phyloP scores from a whole-genome alignment of 2,329 filamentous ascomycete species.

The Monilinia aucupariae region DNA sequence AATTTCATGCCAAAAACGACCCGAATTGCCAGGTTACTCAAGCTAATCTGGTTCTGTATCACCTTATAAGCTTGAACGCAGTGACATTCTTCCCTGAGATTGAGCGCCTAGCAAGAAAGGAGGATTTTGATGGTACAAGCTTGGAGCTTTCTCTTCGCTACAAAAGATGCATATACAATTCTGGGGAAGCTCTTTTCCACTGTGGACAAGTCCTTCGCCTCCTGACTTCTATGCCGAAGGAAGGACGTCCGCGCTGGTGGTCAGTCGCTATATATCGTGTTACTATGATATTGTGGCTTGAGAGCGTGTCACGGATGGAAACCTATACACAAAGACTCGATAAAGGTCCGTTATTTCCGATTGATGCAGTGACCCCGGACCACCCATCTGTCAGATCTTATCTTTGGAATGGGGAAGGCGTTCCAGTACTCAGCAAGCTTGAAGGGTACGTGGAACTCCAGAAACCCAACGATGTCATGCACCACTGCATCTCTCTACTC shows the following conservation, averaged over 20 bases:
- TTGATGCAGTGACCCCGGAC: constrained; percentile 46
- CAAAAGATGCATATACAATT: constrained; percentile 58
- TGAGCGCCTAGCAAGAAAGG: constrained; percentile 59
- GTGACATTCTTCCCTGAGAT: constrained; percentile 63
- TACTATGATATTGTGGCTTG: constrained; percentile 56
- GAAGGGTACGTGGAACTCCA: constrained; percentile 43
- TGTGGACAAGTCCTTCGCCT: constrained; percentile 62
- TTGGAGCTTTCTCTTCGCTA: constrained; percentile 51
- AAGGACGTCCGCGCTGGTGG: constrained; percentile 65
- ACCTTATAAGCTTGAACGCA: constrained; percentile 64
- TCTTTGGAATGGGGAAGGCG: constrained; percentile 48
- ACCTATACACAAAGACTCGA: constrained; percentile 30
- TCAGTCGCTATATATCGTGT: constrained; percentile 64
- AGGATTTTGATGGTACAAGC: constrained; percentile 48
- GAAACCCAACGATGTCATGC: constrained; percentile 44
- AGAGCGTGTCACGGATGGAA: constrained; percentile 51
- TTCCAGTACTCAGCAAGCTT: constrained; percentile 46
- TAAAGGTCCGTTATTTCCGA: constrained; percentile 41
- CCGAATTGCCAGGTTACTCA: constrained; percentile 54
- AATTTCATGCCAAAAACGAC: constrained; percentile 50
- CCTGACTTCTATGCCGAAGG: constrained; percentile 53
- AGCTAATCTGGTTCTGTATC: constrained; percentile 63
- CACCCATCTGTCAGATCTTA: constrained; percentile 47
- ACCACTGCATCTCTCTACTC: constrained; percentile 48
- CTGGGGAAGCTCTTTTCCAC: constrained; percentile 60